Evolutionary conservation across 2,329 filamentous ascomycete species (phyloP), one percentile per base, ranked within the genome.

Genomic region (Fusarium hainanense): DNA sequence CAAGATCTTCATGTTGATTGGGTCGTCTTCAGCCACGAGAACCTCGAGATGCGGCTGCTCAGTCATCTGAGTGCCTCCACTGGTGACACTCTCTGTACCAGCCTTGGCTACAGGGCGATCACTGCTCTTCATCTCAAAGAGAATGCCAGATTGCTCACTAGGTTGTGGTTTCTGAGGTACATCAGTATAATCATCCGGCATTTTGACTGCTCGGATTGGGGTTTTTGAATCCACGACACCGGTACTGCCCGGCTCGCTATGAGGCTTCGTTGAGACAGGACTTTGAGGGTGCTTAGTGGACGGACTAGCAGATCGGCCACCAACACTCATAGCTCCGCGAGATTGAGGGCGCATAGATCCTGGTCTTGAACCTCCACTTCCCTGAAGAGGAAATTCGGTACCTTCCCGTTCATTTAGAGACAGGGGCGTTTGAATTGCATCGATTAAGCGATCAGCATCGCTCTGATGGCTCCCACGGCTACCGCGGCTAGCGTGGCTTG

Each of bases 21-120:
- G 93, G 73, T 97, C 93, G 71, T 97, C 94, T 75, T 97, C 94
- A 0, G 94, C 94, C 37, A 97, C 88, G 23, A 97, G 83, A 4
- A 97, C 88, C 20, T 86, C 84, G 69, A 93, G 82, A 40, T 55
- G 58, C 12, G 42, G 63, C 14, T 68, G 55, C 6, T 77, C 66
- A 5, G 70, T 70, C 7, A 55, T 41, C 16, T 68, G 64, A 11
- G 71, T 72, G 13, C 65, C 63, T 34, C 44, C 65, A 12, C 74
- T 77, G 4, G 71, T 69, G 6, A 74, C 66, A 20, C 73, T 77
- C 48, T 75, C 74, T 10, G 71, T 70, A 4, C 56, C 58, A 8
- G 65, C 32, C 50, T 52, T 68, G 47, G 54, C 37, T 54, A 13
- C 20, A 23, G 34, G 8, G 11, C 16, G 58, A 48, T 64, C 47